Percentiles rank a stretch among this genome's conserved stretches.
Evolutionary conservation across 2,329 filamentous ascomycete species (phyloP).

Genomic region (Corniculantispora saksenae): DNA sequence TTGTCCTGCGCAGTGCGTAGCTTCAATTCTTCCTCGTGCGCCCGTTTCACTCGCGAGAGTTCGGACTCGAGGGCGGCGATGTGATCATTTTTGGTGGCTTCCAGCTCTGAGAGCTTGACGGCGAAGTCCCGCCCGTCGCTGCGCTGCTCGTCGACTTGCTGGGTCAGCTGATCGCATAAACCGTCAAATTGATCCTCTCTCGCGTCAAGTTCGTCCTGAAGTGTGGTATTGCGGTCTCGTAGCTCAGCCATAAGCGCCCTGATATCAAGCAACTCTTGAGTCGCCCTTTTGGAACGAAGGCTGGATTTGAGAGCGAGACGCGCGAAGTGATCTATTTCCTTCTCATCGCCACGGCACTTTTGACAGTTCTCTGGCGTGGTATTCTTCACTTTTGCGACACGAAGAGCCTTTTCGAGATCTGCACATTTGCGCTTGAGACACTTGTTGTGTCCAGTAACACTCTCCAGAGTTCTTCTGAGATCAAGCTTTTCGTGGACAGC

Average conservation of each 20-base stretch:
- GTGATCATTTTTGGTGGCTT: background rate
- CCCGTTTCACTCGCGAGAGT: background rate
- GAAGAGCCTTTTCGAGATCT: background rate
- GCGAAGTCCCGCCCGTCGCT: background rate
- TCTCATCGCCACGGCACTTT: no score
- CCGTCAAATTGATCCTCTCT: background rate
- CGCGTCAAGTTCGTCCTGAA: background rate
- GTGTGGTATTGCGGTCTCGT: background rate
- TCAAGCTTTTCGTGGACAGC: no score
- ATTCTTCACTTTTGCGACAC: background rate
- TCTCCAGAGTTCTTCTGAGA: background rate
- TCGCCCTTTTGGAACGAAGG: background rate
- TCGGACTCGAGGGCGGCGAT: background rate
- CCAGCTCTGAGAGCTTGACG: background rate
- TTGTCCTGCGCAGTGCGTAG: background rate
- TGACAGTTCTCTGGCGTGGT: background rate
- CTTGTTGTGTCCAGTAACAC: background rate
- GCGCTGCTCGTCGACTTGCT: background rate
- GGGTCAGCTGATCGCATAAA: background rate
- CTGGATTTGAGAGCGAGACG: background rate
- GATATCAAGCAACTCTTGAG: background rate
- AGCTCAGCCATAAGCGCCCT: background rate
- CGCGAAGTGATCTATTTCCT: background rate
- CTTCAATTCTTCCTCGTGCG: background rate
- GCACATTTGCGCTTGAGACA: background rate